phyloP scores from a whole-genome alignment of 2,329 filamentous ascomycete species.

The Arthrobotrys iridis region DNA sequence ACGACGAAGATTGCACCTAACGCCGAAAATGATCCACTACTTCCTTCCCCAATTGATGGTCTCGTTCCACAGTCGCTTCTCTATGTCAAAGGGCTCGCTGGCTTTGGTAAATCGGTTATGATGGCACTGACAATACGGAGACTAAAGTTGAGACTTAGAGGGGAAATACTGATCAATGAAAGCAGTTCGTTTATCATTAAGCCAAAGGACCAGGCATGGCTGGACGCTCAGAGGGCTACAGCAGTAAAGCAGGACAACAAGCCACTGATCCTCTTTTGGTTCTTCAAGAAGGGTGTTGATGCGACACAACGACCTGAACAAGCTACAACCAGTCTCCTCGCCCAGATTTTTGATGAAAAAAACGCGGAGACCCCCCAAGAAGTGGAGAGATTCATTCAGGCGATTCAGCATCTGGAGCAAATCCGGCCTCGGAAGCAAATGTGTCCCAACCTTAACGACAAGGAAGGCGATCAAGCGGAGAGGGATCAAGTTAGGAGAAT shows the following conservation, averaged over 20 bases:
- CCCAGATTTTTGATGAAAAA: slow-evolving; percentile 3
- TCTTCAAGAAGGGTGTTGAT: slow-evolving; percentile 20
- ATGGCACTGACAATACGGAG: slow-evolving; percentile 29
- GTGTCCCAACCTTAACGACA: too few species aligned
- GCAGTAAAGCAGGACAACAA: not conserved
- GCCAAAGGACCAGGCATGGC: not conserved
- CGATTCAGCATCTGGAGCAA: too few species aligned
- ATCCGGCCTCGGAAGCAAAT: too few species aligned
- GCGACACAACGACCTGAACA: not conserved
- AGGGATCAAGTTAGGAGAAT: not conserved
- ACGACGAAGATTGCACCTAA: not conserved
- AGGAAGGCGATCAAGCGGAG: not conserved
- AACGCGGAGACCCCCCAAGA: not conserved
- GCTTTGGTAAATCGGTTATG: slow-evolving; percentile 31
- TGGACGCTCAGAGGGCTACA: too few species aligned
- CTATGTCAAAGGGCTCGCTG: slow-evolving; percentile 29
- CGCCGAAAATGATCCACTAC: too few species aligned
- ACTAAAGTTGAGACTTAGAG: not conserved
- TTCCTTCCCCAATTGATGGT: not conserved
- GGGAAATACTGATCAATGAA: not conserved
- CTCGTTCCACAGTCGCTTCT: not conserved
- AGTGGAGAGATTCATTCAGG: not conserved
- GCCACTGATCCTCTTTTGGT: slow-evolving; percentile 13
- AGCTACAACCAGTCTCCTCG: not conserved
- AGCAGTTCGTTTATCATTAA: not conserved